Evolutionary conservation across 352 stramenopile species (phyloP).

Genomic region (Peronospora destructor): DNA sequence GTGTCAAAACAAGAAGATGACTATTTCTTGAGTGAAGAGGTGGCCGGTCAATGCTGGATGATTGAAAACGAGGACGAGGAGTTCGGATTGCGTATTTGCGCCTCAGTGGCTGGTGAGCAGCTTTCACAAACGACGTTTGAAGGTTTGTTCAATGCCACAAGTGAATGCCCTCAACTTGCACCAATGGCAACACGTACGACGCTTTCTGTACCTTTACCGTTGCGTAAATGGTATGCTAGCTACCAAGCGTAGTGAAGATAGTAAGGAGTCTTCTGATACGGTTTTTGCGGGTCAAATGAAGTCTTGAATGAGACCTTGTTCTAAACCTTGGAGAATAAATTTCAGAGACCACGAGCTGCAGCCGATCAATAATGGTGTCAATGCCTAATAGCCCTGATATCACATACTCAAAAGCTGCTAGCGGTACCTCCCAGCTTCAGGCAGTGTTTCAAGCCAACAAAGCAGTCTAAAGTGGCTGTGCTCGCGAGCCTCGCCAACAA

Average conservation of each 20-base stretch:
- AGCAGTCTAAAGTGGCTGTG: constrained; percentile 29
- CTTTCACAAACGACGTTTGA: constrained; percentile 8
- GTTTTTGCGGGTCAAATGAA: constrained; percentile 56
- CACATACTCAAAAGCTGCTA: constrained; percentile 2
- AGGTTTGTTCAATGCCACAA: constrained; percentile 14
- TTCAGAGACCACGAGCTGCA: background rate
- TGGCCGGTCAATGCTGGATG: constrained; percentile 15
- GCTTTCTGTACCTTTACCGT: constrained; percentile 17
- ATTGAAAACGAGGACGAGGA: constrained; percentile 15
- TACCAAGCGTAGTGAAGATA: constrained; percentile 26
- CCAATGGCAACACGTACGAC: constrained; percentile 3
- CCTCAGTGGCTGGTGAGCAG: background rate
- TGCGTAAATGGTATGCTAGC: constrained; percentile 31
- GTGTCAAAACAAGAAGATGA: constrained; percentile 10
- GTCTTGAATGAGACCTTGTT: background rate
- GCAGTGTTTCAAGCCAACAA: constrained; percentile 34
- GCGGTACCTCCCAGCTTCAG: constrained; percentile 24
- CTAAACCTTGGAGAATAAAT: background rate
- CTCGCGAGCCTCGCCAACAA: constrained; percentile 27
- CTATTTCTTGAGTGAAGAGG: constrained; percentile 1
- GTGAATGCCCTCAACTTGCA: constrained; percentile 16
- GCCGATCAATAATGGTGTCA: background rate
- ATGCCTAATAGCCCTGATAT: background rate
- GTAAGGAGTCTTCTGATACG: constrained; percentile 45
- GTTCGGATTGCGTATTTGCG: constrained; percentile 11